A percentile compares a stretch with the other conserved stretches of the same genome.
Conservation (phyloP, 768 basidiomycete genomes). For the Crucibulum laeve region DNA sequence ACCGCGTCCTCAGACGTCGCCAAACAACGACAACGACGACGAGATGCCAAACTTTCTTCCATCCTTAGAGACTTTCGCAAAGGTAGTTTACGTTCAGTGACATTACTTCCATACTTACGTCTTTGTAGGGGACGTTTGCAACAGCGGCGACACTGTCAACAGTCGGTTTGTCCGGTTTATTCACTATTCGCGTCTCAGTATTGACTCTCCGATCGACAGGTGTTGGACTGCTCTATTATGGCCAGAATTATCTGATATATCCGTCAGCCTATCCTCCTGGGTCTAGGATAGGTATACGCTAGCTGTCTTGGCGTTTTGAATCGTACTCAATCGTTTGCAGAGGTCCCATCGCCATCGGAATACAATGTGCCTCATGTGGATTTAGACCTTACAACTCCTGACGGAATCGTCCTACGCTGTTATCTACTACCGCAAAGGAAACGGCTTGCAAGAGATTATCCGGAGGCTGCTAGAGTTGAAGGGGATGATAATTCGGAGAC, state of each 20-base stretch:
- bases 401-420: constrained; percentile 66
- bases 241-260: constrained; percentile 88
- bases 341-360: constrained; percentile 67
- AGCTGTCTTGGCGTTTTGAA: neutral
- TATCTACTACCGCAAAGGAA: constrained; percentile 72
- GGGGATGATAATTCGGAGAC: constrained; percentile 30
- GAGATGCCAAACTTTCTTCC: constrained; percentile 1
- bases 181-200: neutral
- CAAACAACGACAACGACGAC: neutral
- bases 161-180: constrained; percentile 30
- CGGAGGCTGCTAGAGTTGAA: constrained; percentile 26
- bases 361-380: constrained; percentile 75
- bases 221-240: constrained; percentile 75
- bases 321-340: constrained; percentile 27
- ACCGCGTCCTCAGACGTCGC: neutral
- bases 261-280: constrained; percentile 79
- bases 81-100: neutral
- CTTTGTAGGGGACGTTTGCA: constrained; percentile 45
- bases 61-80: constrained; percentile 2
- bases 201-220: constrained; percentile 29
- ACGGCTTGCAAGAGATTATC: constrained; percentile 32
- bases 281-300: constrained; percentile 62
- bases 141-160: constrained; percentile 56
- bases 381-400: constrained; percentile 66
- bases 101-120: neutral